Percentiles rank a stretch among this genome's conserved stretches.
Conservation (phyloP, 805 yeast genomes). For the Saccharomycodes ludwigii region DNA sequence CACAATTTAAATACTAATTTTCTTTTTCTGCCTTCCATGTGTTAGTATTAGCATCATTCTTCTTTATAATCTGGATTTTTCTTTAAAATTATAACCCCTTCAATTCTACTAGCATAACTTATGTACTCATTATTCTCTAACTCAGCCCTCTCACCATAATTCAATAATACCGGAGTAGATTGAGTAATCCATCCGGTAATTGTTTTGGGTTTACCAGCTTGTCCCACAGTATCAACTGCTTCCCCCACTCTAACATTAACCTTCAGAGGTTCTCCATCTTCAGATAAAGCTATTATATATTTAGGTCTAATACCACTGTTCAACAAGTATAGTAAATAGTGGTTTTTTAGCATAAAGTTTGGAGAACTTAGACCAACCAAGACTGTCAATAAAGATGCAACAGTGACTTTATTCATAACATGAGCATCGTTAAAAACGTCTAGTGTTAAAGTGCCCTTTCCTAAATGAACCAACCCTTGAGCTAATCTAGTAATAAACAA, state of each 20-base stretch:
- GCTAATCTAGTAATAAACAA: constrained; percentile 88
- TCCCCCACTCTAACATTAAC: constrained; percentile 97
- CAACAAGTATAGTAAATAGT: constrained; percentile 72
- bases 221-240: constrained; percentile 97
- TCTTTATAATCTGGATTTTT: constrained; percentile 81
- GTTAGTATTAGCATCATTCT: constrained; percentile 27
- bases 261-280: constrained; percentile 70
- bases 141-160: constrained; percentile 94
- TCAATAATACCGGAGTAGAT: constrained; percentile 88
- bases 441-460: constrained; percentile 88
- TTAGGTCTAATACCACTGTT: constrained; percentile 88
- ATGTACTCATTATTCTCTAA: constrained; percentile 81
- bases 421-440: constrained; percentile 86
- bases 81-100: constrained; percentile 85
- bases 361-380: constrained; percentile 81
- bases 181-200: constrained; percentile 99
- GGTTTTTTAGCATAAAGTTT: constrained; percentile 68
- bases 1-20: not conserved
- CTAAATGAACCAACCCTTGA: constrained; percentile 88
- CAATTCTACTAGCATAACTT: constrained; percentile 68
- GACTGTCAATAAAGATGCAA: constrained; percentile 81
- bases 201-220: constrained; percentile 97
- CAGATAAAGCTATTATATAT: constrained; percentile 86
- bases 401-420: constrained; percentile 73
- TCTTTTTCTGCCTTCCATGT: too few species aligned